phyloP scores from a whole-genome alignment of 2,329 filamentous ascomycete genomes.

The Bisporella sp. region DNA sequence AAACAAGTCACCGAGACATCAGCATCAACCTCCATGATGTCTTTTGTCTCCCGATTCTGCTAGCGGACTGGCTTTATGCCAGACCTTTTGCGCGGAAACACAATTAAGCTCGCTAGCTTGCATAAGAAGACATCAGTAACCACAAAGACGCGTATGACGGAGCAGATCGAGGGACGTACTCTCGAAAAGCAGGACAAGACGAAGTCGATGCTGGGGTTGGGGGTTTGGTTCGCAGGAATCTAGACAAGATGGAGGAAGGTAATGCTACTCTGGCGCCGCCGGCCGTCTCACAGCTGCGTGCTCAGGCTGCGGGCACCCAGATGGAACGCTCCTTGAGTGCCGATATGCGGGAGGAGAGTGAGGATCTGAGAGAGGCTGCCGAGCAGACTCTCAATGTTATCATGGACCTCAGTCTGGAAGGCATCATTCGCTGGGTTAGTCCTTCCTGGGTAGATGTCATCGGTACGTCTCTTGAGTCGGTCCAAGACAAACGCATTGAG shows the following conservation, averaged over 20 bases:
- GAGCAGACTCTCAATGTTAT: constrained; percentile 97
- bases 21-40: constrained; percentile 24
- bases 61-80: constrained; percentile 16
- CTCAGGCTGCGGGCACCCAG: constrained; percentile 21
- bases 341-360: constrained; percentile 86
- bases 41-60: constrained; percentile 13
- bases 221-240: constrained; percentile 19
- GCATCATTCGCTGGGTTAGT: constrained; percentile 90
- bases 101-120: constrained; percentile 10
- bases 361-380: constrained; percentile 89
- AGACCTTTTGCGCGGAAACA: constrained; percentile 7
- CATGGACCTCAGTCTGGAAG: constrained; percentile 85
- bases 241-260: constrained; percentile 18
- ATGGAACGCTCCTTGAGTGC: constrained; percentile 70
- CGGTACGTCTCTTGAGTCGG: constrained; percentile 65
- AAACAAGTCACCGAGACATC: constrained; percentile 19
- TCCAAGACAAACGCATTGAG: constrained; percentile 71
- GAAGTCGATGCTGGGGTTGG: constrained; percentile 22
- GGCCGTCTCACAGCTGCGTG: constrained; percentile 23
- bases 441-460: constrained; percentile 93
- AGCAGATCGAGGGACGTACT: constrained; percentile 1
- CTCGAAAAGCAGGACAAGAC: constrained; percentile 5
- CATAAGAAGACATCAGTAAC: constrained; percentile 7
- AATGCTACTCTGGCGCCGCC: constrained; percentile 25
- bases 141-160: constrained; percentile 16